Conservation (phyloP, 306 rosid species). For the Fragaria iinumae region DNA sequence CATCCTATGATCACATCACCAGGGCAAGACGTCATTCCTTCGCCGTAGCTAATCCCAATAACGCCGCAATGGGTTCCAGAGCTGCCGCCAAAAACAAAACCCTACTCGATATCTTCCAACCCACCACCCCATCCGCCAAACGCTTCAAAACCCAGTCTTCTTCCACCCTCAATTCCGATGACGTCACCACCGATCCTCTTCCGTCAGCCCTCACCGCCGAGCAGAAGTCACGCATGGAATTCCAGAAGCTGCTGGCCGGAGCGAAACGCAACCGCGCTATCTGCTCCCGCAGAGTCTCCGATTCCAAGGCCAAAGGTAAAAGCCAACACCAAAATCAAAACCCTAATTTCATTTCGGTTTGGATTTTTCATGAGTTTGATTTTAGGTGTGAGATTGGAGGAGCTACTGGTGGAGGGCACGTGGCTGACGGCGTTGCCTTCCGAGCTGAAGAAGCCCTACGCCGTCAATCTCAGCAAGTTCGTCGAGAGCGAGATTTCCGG, state of each 20-base stretch:
- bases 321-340: background rate
- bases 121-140: constrained; percentile 14
- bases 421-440: constrained; percentile 70
- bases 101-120: constrained; percentile 53
- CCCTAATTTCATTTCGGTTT: background rate
- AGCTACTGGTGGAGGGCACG: constrained; percentile 69
- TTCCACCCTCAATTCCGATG: background rate
- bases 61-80: constrained; percentile 34
- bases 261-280: constrained; percentile 66
- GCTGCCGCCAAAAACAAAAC: constrained; percentile 35
- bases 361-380: background rate
- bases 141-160: constrained; percentile 21
- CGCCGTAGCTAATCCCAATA: background rate
- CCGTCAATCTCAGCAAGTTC: constrained; percentile 56
- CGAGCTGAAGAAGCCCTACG: constrained; percentile 74
- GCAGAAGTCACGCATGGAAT: constrained; percentile 59
- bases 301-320: constrained; percentile 39
- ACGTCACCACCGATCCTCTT: background rate
- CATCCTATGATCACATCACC: background rate
- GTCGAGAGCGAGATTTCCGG: constrained; percentile 53
- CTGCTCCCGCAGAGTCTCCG: constrained; percentile 49
- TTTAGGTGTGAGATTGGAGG: constrained; percentile 51
- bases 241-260: constrained; percentile 56
- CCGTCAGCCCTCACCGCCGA: constrained; percentile 27
- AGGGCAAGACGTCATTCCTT: background rate